These are phyloP conservation scores for Annulohypoxylon moriforme DNA, from an alignment of 495 filamentous ascomycete species.

Conservation along the genomic window DNA sequence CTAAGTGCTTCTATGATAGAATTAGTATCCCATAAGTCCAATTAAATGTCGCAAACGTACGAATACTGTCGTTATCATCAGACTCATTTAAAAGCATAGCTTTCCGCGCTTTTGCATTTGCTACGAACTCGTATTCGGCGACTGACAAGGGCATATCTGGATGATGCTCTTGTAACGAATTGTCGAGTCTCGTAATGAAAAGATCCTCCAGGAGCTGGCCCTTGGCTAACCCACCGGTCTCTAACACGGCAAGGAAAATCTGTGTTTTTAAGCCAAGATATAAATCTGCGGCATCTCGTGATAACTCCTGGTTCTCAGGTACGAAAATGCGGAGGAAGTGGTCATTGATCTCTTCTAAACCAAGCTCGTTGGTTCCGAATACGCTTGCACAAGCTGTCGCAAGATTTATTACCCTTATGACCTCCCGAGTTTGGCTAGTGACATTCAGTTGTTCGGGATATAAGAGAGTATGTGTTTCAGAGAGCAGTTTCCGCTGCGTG, in stretches of 20 bases:
- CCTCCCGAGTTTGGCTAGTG: slow-evolving; percentile 63
- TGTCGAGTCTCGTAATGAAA: slow-evolving; percentile 77
- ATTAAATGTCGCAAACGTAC: slow-evolving; percentile 44
- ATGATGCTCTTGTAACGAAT: slow-evolving; percentile 70
- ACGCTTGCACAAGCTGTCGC: slow-evolving; percentile 85
- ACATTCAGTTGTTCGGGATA: slow-evolving; percentile 78
- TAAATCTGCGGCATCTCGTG: slow-evolving; percentile 76
- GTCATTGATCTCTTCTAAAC: slow-evolving; percentile 84
- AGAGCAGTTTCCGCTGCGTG: slow-evolving; percentile 83
- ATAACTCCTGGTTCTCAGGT: slow-evolving; percentile 74
- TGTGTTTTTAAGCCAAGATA: slow-evolving; percentile 90
- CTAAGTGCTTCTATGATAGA: slow-evolving; percentile 63
- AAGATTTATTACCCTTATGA: slow-evolving; percentile 86
- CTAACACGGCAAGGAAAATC: slow-evolving; percentile 75
- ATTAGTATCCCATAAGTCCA: slow-evolving; percentile 41
- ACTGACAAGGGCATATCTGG: slow-evolving; percentile 72
- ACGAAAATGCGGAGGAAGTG: slow-evolving; percentile 88
- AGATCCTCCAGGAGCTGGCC: slow-evolving; percentile 77
- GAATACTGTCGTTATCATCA: slow-evolving; percentile 68
- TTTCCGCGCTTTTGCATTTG: slow-evolving; percentile 70
- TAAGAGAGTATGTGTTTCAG: slow-evolving; percentile 74
- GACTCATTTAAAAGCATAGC: slow-evolving; percentile 73
- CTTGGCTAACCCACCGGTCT: slow-evolving; percentile 69
- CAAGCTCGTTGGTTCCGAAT: slow-evolving; percentile 85
- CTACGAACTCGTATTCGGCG: slow-evolving; percentile 80